A percentile compares a stretch with the other conserved stretches of the same genome.
Evolutionary conservation across 768 basidiomycete genomes (phyloP).

Genomic region (Saitozyma podzolica): DNA sequence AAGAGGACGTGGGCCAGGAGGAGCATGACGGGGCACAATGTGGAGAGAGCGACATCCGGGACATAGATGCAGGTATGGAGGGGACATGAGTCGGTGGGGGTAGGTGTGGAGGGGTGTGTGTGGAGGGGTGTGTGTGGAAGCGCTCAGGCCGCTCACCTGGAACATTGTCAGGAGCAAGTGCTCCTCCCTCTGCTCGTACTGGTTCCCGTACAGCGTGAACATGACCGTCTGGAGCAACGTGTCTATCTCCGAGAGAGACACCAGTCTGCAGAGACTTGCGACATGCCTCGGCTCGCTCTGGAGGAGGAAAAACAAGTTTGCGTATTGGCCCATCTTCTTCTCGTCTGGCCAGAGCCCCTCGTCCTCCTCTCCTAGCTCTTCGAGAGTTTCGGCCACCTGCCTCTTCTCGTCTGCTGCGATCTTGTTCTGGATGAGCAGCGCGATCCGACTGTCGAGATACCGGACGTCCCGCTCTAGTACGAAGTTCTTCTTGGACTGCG

Average conservation of each 20-base stretch:
- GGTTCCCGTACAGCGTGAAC: slow-evolving; percentile 99
- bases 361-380: slow-evolving; percentile 82
- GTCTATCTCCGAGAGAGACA: slow-evolving; percentile 94
- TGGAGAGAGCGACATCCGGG: too few species aligned
- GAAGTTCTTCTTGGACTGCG: slow-evolving; percentile 99
- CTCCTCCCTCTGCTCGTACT: slow-evolving; percentile 97
- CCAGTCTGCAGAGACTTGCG: slow-evolving; percentile 91
- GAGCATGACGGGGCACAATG: too few species aligned
- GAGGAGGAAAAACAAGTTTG: slow-evolving; percentile 96
- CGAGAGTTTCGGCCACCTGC: slow-evolving; percentile 90
- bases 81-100: too few species aligned
- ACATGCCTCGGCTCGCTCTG: slow-evolving; percentile 98
- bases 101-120: background rate
- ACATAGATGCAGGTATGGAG: too few species aligned
- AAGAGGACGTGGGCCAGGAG: too few species aligned
- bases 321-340: slow-evolving; percentile 84
- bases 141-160: slow-evolving; percentile 53
- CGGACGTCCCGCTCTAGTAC: slow-evolving; percentile 98
- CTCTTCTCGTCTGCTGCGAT: slow-evolving; percentile 98
- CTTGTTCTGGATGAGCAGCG: slow-evolving; percentile 94
- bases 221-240: slow-evolving; percentile 99
- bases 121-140: background rate
- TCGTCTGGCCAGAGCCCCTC: slow-evolving; percentile 91
- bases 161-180: slow-evolving; percentile 99
- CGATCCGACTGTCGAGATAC: slow-evolving; percentile 95